Conservation (phyloP, 2,329 filamentous ascomycete species). For the Emydomyces testavorans region DNA sequence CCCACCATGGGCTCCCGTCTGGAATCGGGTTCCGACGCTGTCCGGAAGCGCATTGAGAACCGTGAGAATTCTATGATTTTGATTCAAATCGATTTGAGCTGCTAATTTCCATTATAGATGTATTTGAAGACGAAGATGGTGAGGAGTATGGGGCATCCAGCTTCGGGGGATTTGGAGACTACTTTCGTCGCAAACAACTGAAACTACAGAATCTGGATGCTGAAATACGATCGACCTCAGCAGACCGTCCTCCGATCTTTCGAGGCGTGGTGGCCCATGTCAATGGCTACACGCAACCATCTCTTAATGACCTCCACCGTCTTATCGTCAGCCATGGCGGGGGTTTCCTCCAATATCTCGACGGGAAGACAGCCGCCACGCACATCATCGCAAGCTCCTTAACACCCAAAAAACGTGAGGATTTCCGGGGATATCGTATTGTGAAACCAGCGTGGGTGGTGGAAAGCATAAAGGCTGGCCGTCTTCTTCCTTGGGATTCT, state of each 20-base stretch:
- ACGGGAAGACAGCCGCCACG: constrained; percentile 87
- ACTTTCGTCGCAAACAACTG: constrained; percentile 90
- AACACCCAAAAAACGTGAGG: constrained; percentile 83
- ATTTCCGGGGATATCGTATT: constrained; percentile 77
- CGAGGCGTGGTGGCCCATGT: constrained; percentile 82
- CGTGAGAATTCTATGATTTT: constrained; percentile 29
- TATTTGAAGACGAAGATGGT: constrained; percentile 68
- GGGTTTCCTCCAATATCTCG: constrained; percentile 85
- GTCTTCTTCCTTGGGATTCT: constrained; percentile 70
- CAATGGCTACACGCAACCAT: constrained; percentile 91
- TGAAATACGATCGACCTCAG: constrained; percentile 57
- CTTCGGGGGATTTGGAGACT: constrained; percentile 83
- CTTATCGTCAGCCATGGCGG: constrained; percentile 90
- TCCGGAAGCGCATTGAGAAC: constrained; percentile 52
- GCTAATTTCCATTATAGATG: constrained; percentile 37
- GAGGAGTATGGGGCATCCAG: constrained; percentile 82
- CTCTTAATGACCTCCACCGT: constrained; percentile 74
- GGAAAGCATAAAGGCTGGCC: constrained; percentile 73
- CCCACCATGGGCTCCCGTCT: constrained; percentile 50
- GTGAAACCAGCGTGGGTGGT: constrained; percentile 92
- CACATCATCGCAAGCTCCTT: constrained; percentile 88
- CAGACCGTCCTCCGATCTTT: constrained; percentile 72
- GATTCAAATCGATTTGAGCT: neutral
- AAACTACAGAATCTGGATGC: constrained; percentile 92
- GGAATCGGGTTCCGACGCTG: constrained; percentile 47